Conservation (phyloP, 352 stramenopile species). For the Phytophthora uliginosa region DNA sequence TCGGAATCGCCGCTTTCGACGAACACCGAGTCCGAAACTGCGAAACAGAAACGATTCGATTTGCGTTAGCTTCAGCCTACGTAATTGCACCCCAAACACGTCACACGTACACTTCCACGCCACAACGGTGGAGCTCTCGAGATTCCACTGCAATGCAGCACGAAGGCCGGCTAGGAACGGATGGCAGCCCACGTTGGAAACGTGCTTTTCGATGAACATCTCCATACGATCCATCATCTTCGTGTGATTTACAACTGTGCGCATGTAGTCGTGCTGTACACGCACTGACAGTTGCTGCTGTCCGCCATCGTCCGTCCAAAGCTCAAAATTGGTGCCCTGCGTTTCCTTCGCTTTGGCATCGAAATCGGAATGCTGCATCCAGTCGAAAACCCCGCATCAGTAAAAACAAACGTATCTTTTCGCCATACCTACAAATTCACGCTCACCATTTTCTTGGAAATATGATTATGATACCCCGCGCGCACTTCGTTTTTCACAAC, state of each 20-base stretch:
- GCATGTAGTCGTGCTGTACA: slow-evolving; percentile 60
- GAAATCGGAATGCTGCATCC: slow-evolving; percentile 67
- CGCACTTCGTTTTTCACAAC: slow-evolving; percentile 76
- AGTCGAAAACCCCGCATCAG: not conserved
- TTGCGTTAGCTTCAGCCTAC: not conserved
- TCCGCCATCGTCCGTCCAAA: slow-evolving; percentile 36
- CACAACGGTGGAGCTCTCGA: slow-evolving; percentile 70
- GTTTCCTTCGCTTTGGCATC: slow-evolving; percentile 40
- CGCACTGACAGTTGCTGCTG: slow-evolving; percentile 43
- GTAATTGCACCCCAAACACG: too few relatives aligned
- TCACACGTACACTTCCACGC: slow-evolving; percentile 69
- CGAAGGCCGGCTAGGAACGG: slow-evolving; percentile 75
- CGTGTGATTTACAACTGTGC: slow-evolving; percentile 41
- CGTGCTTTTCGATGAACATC: slow-evolving; percentile 58
- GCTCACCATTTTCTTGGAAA: slow-evolving; percentile 53
- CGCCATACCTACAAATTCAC: not conserved
- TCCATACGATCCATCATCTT: slow-evolving; percentile 50
- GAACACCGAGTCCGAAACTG: slow-evolving; percentile 82
- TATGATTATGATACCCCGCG: slow-evolving; percentile 57
- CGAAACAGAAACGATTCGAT: not conserved
- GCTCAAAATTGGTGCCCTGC: slow-evolving; percentile 70
- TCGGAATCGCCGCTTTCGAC: slow-evolving; percentile 70
- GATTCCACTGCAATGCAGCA: slow-evolving; percentile 68
- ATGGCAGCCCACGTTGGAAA: slow-evolving; percentile 66
- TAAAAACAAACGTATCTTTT: not conserved